Base-by-base conservation (phyloP, 2,329 filamentous ascomycete genomes). In the Fusarium sp. region DNA sequence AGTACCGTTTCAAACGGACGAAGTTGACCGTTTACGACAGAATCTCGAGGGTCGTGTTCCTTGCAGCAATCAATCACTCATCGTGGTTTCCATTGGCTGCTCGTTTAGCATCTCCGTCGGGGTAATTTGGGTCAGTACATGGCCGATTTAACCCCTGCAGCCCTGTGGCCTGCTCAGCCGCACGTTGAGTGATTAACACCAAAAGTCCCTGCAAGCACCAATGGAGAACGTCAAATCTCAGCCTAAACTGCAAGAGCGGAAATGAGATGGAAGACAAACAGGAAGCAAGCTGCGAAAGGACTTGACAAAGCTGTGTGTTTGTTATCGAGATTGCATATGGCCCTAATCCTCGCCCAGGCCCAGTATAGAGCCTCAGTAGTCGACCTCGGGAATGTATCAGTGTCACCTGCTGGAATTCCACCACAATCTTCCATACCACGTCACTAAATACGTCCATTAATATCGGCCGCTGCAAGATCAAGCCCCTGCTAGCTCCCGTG, bases 401-500 rank as follows among this genome's bases (percentile, higher is more conserved):
- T 21, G 22, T 44, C 44, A 61, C 24, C 44, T 42, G 52, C 43
- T 44, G 19, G 38, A 57, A 49, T 47, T 28, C 17, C 36, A 50
- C 47, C 38, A 51, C 22, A 19, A 19, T 28, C 53, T 34, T 28
- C 45, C n/a, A 45, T 39, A 45, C 55, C 45, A 62, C 40, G 50
- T 63, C 60, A 43, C 38, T 42, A 59, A 42, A 38, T 19, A 51
- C 39, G 45, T 62, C 53, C 65, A 68, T 60, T 43, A n/a, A 43
- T 26, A 53, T 33, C 31, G 7, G 17, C 26, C 38, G 38, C 52
- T 28, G 9, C 31, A 40, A 55, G 62, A 55, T 60, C 39, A 9
- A 11, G 10, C 47, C 61, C 61, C 62, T 65, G 55, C 55, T 65
- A 65, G 62, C 19, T 66, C 47, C 55, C 61, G 43, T 65, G 44